These are phyloP conservation scores for Teunomyces panamensis DNA, from an alignment of 805 yeast genomes.

Conservation along the genomic window DNA sequence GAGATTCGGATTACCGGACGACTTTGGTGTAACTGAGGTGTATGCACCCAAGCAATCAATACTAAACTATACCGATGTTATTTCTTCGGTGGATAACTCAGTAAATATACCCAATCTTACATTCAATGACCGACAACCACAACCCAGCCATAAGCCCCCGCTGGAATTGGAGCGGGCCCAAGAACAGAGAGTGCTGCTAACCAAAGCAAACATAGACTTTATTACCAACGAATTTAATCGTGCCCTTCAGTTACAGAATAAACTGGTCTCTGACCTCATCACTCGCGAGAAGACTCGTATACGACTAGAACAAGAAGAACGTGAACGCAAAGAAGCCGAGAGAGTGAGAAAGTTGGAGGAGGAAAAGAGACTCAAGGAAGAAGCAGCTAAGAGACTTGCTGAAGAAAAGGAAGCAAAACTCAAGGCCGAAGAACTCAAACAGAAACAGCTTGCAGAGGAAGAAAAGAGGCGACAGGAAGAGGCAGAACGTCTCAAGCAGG, in stretches of 20 bases:
- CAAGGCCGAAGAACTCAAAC: constrained; percentile 7
- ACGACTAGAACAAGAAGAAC: constrained; percentile 6
- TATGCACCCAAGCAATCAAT: neutral
- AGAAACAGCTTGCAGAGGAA: constrained; percentile 9
- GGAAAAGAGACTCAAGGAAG: constrained; percentile 4
- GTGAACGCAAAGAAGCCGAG: constrained; percentile 14
- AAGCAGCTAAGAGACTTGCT: constrained; percentile 2
- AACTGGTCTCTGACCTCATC: constrained; percentile 9
- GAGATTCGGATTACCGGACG: constrained; percentile 2
- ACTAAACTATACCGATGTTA: neutral
- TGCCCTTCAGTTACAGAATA: constrained; percentile 4
- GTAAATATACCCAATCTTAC: neutral
- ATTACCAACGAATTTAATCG: neutral
- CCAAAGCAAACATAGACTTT: neutral
- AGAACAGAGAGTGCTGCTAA: neutral
- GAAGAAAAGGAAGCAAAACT: constrained; percentile 7
- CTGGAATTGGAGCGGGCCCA: neutral
- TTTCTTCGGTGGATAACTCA: neutral
- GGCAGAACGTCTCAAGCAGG: constrained; percentile 20
- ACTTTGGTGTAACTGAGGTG: neutral
- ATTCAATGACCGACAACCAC: neutral
- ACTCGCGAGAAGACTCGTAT: constrained; percentile 3
- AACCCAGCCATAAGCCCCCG: neutral
- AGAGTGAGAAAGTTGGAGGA: constrained; percentile 12
- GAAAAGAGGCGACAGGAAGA: constrained; percentile 11